Percentiles rank a stretch among this genome's conserved stretches.
Evolutionary conservation across 129 eudicot genomes (phyloP).

Genomic region (Saussurea involucrata): DNA sequence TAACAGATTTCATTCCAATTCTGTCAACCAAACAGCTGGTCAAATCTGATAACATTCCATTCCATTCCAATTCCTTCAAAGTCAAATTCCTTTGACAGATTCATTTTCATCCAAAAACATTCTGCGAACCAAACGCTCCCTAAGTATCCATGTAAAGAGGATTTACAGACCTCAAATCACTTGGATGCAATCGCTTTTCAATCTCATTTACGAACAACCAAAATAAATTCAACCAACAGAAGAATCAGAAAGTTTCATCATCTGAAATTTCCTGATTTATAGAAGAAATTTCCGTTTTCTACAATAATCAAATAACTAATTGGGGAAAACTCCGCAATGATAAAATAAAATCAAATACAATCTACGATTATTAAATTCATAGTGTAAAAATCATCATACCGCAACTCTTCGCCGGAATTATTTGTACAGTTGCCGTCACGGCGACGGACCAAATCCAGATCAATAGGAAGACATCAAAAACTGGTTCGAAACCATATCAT

Average conservation of each 20-base stretch:
- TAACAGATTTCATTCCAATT: too few species aligned
- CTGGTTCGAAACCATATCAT: neutral
- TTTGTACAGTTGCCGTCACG: neutral
- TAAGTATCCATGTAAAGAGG: too few species aligned
- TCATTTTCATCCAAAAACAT: too few species aligned
- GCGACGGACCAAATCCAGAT: neutral
- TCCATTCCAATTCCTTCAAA: too few species aligned
- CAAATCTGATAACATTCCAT: too few species aligned
- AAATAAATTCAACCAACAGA: neutral
- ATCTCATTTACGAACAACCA: neutral
- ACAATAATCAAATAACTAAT: neutral
- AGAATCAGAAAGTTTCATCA: neutral
- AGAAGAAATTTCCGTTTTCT: neutral
- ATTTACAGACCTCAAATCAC: too few species aligned
- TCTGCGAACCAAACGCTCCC: too few species aligned
- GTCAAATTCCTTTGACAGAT: too few species aligned
- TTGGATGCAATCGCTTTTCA: too few species aligned
- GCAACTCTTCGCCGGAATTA: neutral
- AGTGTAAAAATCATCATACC: neutral
- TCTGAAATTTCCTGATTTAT: neutral
- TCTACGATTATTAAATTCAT: neutral
- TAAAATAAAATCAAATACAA: neutral
- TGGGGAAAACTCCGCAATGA: neutral
- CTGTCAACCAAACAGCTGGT: too few species aligned
- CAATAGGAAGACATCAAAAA: conserved; percentile 5